phyloP scores from a whole-genome alignment of 805 yeast species.

The Pichia deserticola region DNA sequence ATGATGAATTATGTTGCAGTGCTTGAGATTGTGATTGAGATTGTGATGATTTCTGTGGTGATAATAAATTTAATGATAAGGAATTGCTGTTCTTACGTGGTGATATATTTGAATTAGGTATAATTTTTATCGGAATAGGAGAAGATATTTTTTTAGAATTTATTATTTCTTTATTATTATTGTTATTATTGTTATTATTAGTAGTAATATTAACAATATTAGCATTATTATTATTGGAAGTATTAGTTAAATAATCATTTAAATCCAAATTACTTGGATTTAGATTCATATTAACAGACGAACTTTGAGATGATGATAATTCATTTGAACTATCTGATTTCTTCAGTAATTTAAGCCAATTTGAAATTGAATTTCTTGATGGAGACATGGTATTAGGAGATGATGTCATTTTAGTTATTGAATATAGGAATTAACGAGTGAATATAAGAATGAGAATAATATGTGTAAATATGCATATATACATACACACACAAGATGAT shows the following conservation, averaged over 20 bases:
- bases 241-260: not conserved
- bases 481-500: too few species aligned
- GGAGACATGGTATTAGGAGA: slow-evolving; percentile 7
- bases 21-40: not conserved
- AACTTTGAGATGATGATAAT: not conserved
- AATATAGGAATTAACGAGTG: not conserved
- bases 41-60: slow-evolving; percentile 1
- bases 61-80: slow-evolving; percentile 3
- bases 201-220: not conserved
- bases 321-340: slow-evolving; percentile 5
- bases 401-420: not conserved
- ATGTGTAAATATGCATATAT: not conserved
- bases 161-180: not conserved
- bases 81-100: slow-evolving; percentile 6
- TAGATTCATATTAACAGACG: not conserved
- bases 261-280: not conserved
- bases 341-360: slow-evolving; percentile 9
- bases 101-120: not conserved
- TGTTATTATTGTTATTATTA: not conserved
- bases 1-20: too few species aligned
- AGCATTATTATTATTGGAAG: too few species aligned
- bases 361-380: slow-evolving; percentile 5
- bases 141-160: not conserved
- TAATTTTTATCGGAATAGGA: slow-evolving; percentile 1
- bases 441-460: too few species aligned